phyloP scores from a whole-genome alignment of 2,329 filamentous ascomycete species.

The Aspergillus eucalypticola region DNA sequence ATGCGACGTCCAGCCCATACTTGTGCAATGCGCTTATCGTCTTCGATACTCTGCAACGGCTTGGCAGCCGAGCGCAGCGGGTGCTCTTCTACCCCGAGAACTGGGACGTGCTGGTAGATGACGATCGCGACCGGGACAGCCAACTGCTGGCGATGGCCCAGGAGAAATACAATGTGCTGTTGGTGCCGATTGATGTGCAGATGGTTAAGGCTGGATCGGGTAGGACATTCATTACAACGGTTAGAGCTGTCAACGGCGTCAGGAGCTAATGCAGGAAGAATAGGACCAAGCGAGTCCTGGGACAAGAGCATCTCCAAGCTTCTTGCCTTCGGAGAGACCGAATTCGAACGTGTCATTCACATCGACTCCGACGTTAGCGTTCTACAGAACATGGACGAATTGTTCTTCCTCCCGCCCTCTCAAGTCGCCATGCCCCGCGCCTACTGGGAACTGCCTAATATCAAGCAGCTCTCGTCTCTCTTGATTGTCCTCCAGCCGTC shows the following conservation, averaged over 20 bases:
- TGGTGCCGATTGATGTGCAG: constrained; percentile 50
- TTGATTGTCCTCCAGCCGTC: constrained; percentile 65
- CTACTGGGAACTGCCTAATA: constrained; percentile 65
- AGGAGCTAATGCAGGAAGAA: constrained; percentile 2
- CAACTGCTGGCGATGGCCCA: constrained; percentile 52
- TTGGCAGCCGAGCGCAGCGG: constrained; percentile 43
- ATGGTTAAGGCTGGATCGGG: constrained; percentile 30
- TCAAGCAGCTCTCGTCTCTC: constrained; percentile 59
- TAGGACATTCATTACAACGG: constrained; percentile 15
- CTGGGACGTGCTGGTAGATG: constrained; percentile 39
- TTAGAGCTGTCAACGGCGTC: too few species aligned
- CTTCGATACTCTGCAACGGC: constrained; percentile 42
- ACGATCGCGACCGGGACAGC: constrained; percentile 37
- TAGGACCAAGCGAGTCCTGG: constrained; percentile 53
- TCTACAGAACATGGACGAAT: constrained; percentile 66
- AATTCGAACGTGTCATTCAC: constrained; percentile 60
- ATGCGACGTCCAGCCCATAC: constrained; percentile 44
- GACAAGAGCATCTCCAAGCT: constrained; percentile 67
- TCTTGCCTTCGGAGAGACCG: constrained; percentile 66
- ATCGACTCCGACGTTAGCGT: constrained; percentile 66
- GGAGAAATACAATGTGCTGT: constrained; percentile 51
- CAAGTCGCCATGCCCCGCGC: constrained; percentile 69
- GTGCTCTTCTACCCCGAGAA: constrained; percentile 45
- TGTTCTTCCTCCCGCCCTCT: constrained; percentile 65
- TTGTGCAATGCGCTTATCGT: constrained; percentile 47